Evolutionary conservation across 768 basidiomycete species (phyloP).

Genomic region (Rhodotorula paludigena): DNA sequence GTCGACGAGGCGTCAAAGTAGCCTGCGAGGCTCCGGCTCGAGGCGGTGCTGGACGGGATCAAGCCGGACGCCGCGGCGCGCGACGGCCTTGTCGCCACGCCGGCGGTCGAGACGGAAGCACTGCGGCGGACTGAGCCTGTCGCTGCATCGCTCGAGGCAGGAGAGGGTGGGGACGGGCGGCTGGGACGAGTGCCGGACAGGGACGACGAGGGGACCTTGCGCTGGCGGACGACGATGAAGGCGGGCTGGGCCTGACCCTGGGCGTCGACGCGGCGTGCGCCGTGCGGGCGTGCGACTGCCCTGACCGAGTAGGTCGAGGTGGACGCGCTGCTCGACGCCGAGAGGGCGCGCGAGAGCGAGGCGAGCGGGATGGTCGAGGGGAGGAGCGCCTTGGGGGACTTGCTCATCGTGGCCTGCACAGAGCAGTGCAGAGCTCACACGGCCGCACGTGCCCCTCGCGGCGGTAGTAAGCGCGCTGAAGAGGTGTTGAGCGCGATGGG

Average conservation of each 20-base stretch:
- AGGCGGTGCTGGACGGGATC: not conserved
- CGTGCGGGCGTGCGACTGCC: not conserved
- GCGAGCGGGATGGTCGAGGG: slow-evolving; percentile 30
- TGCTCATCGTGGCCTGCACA: not conserved
- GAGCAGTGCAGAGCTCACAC: too few species aligned
- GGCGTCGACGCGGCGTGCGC: too few species aligned
- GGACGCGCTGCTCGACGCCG: not conserved
- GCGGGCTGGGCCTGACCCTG: not conserved
- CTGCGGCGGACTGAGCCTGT: too few species aligned
- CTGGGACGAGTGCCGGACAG: not conserved
- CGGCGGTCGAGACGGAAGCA: too few species aligned
- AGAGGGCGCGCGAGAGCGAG: slow-evolving; percentile 19
- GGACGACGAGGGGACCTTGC: not conserved
- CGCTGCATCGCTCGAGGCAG: too few species aligned
- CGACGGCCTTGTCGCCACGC: too few species aligned
- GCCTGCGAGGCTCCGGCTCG: not conserved
- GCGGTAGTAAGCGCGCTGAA: too few species aligned
- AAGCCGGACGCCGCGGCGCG: not conserved
- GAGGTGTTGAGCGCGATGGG: too few species aligned
- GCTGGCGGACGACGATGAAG: slow-evolving; percentile 2
- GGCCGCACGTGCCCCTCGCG: too few species aligned
- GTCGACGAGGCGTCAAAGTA: not conserved
- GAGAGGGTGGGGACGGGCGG: too few species aligned
- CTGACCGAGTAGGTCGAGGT: not conserved
- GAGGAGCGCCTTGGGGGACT: slow-evolving; percentile 23